Evolutionary conservation across 139 green algal genomes (phyloP).

Genomic region (Chlamydomonas sp.): DNA sequence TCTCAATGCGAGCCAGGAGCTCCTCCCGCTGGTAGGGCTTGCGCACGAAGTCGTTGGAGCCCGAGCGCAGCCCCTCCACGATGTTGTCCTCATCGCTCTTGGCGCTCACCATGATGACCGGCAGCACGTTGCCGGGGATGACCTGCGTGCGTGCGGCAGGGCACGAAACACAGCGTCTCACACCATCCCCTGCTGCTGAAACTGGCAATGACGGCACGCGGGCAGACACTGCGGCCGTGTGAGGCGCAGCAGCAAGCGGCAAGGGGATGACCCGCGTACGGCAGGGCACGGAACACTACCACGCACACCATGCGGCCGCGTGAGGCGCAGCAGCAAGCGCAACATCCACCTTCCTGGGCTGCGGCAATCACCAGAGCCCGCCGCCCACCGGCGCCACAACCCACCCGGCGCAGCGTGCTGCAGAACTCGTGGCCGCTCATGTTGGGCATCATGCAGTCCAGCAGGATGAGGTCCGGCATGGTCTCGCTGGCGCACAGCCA

Average conservation of each 20-base stretch:
- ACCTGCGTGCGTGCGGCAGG: too few relatives aligned
- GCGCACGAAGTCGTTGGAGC: constrained; percentile 70
- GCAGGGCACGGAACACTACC: not conserved
- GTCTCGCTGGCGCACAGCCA: constrained; percentile 37
- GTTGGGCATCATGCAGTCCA: constrained; percentile 72
- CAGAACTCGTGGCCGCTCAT: constrained; percentile 68
- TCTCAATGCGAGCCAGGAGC: constrained; percentile 64
- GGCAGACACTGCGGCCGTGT: not conserved
- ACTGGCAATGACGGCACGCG: too few relatives aligned
- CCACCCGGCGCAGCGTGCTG: constrained; percentile 44
- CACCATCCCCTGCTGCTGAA: too few relatives aligned
- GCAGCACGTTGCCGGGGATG: constrained; percentile 53
- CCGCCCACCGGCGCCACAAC: not conserved
- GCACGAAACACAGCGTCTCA: too few relatives aligned
- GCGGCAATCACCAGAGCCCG: not conserved
- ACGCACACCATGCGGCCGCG: not conserved
- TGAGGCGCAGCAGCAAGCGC: not conserved
- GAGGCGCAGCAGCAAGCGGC: not conserved
- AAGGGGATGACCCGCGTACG: constrained; percentile 9
- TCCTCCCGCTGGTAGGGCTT: constrained; percentile 67
- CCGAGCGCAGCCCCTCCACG: constrained; percentile 55
- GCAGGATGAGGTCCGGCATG: constrained; percentile 68
- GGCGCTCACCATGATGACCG: constrained; percentile 68
- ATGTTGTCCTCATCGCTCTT: constrained; percentile 64
- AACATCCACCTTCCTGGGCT: not conserved